Evolutionary conservation across 306 rosid species (phyloP).

Genomic region (Heteromeles arbutifolia): DNA sequence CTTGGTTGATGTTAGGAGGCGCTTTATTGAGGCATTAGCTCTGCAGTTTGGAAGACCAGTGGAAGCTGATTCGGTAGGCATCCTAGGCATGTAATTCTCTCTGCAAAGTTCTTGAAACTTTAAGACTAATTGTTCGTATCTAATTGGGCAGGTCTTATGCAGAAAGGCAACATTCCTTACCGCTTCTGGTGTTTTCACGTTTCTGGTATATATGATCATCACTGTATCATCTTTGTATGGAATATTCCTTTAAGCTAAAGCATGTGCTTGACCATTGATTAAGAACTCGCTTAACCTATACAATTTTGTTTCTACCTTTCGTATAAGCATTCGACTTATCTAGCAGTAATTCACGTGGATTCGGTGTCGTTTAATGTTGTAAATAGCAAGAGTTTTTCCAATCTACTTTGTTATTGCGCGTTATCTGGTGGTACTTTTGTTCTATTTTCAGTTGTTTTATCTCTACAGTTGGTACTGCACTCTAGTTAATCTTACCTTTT

Average conservation of each 20-base stretch:
- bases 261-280: slow-evolving; percentile 15
- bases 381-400: background rate
- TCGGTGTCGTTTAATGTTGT: background rate
- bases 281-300: background rate
- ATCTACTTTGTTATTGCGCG: background rate
- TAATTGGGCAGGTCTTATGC: slow-evolving; percentile 68
- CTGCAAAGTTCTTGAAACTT: slow-evolving; percentile 6
- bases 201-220: slow-evolving; percentile 54
- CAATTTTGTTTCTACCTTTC: background rate
- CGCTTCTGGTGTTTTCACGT: slow-evolving; percentile 62
- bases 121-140: slow-evolving; percentile 8
- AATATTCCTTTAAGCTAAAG: background rate
- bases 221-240: background rate
- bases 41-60: slow-evolving; percentile 67
- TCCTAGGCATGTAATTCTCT: slow-evolving; percentile 13
- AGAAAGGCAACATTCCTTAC: slow-evolving; percentile 73
- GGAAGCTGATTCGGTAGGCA: slow-evolving; percentile 86
- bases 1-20: slow-evolving; percentile 66
- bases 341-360: background rate
- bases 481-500: background rate
- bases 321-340: background rate
- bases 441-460: background rate
- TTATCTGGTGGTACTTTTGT: background rate
- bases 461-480: background rate
- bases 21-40: slow-evolving; percentile 77